Base-by-base conservation (phyloP, 192 early-diverging fungal genomes). In the Chytriomyces confervae region DNA sequence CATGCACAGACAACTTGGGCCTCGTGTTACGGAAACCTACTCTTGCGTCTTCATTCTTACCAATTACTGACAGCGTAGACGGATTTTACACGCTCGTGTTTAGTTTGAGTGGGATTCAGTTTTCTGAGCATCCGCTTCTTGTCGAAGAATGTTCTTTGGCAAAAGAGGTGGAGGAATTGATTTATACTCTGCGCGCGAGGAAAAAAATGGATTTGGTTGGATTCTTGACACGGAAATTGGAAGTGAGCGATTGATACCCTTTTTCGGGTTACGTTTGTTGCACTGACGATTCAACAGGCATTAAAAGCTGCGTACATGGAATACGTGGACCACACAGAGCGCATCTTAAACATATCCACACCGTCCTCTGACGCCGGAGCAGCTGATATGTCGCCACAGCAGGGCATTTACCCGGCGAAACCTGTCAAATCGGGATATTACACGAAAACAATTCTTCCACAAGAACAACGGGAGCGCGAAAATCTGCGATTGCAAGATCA, bases 81-180 rank as follows among this genome's bases (percentile, higher is more conserved):
- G 82, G 76, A 16, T 62, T 61, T 50, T 84, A 84, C 72, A 50
- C 77, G 5, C 69, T 89, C 20, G 76, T 83, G 44, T 57, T 89
- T 62, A 80, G 86, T 63, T 23, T 89, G 6, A 67, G 72, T 24
- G 50, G 61, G 5, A 23, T 89, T 16, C 20, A 29, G 8, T 80
- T 89, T 29, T 20, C 20, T 4, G 80, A 86, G 16, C 88, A 89
- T 78, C 86, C 84, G 47, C 70, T 88, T 7, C 86, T 89, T 79
- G 69, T 77, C 7, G 78, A 83, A 23, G 88, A 89, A 74, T 79
- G 80, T 68, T 61, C 72, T 51, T 13, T 87, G 8, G 80, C 80
- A 5, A 79, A 70, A 24, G 68, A 82, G 18, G 48, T 89, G 7
- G 81, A 86, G 65, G 70, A 77, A 7, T 74, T 66, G 66, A 83